Evolutionary conservation across 495 filamentous ascomycete genomes (phyloP), one percentile per base, ranked within the genome.

Genomic region (Sphaerosporella brunnea): DNA sequence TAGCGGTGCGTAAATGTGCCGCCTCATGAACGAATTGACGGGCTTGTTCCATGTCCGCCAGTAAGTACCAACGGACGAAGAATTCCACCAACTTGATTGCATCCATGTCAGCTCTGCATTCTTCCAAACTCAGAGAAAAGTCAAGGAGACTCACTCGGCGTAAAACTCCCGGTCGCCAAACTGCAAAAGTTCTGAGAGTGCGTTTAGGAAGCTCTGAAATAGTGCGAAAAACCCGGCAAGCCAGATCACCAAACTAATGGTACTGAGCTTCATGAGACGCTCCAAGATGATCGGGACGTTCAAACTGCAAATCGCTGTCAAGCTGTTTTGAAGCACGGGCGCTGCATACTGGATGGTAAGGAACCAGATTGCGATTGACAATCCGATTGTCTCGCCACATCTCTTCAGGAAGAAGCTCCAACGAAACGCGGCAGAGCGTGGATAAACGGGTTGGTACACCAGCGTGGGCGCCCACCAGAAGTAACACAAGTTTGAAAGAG

Each of bases 391-490:
- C 64, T 97, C 90, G 15, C 69, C 73, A 19, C 87, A 56, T 8
- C 90, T 75, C 63, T 93, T 93, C 11, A 72, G 63, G 19, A 97
- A 81, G 59, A 95, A 95, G 2, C 72, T 56, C 83, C 84, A 93
- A 34, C 88, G 74, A 53, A 93, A 82, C 24, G 69, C 69, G 0
- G 69, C 61, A 13, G 78, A 80, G 35, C 85, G 80, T 9, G 90
- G 90, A 59, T 97, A 97, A 9, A 92, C 84, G 0, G 90, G 88
- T 64, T 97, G 90, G 64, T 97, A 97, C 43, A 96, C 81, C 18
- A 97, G 69, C 0, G 90, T 97, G 1, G 90, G 90, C 0, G 90
- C 90, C 73, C 86, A 84, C 84, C 90, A 95, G 56, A 96, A 97
- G 65, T 96, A 97, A 34, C 67, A 70, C 4, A 97, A 66, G 61